phyloP scores from a whole-genome alignment of 164 flowering plant species.

The Magnolia kwangsiensis region DNA sequence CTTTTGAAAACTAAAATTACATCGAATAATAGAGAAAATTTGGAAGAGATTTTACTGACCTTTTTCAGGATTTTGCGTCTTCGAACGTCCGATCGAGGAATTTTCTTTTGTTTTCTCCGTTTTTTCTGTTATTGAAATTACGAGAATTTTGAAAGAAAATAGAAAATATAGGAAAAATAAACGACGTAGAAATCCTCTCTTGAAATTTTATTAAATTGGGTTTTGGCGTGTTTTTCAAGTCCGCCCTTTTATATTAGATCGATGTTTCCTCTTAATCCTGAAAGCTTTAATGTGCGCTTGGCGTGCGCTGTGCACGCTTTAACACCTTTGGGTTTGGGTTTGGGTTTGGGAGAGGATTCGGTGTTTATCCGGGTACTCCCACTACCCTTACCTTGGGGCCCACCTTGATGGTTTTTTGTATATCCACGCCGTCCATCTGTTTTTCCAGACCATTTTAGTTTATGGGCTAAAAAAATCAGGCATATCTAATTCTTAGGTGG shows the following conservation, averaged over 20 bases:
- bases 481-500: no score
- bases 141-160: background rate
- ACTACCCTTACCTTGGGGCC: no score
- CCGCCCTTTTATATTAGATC: conserved; percentile 2
- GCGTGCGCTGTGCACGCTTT: no score
- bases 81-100: conserved; percentile 8
- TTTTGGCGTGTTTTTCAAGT: conserved; percentile 18
- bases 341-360: no score
- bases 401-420: no score
- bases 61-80: background rate
- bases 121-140: background rate
- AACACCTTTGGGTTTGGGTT: no score
- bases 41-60: conserved; percentile 22
- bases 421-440: no score
- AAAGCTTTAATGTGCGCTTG: no score
- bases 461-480: no score
- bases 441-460: no score
- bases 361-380: no score
- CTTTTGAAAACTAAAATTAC: background rate
- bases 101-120: background rate
- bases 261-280: no score
- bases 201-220: conserved; percentile 3
- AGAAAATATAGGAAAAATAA: background rate
- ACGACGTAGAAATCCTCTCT: background rate
- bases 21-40: background rate